Base-by-base conservation (phyloP, 2,329 filamentous ascomycete species). In the Pestalotiopsis sp. region DNA sequence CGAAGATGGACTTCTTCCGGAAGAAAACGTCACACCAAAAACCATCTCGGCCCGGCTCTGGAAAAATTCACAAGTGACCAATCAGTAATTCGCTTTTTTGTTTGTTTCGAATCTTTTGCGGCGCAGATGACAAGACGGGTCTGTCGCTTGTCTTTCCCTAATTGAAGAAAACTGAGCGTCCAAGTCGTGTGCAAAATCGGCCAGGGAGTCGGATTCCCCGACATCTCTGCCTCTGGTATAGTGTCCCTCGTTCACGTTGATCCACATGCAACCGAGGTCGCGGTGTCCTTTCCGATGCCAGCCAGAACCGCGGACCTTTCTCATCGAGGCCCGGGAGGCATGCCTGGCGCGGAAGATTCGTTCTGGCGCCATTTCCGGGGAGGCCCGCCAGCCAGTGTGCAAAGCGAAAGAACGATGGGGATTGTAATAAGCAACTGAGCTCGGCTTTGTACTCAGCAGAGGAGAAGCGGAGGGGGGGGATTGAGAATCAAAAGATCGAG, bases 1-100 rank as follows among this genome's bases (percentile, higher is more conserved):
- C 57, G 23, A 59, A 59, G 4, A 59, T 13, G 57, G 57, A 59
- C 20, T 27, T 59, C 57, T 59, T 59, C 14, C 57, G 4, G 20
- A 59, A 59, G 57, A 59, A 59, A 11, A 59, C 57, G n/a, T 59
- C 57, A 25, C n/a, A n/a, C 57, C 57, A 59, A n/a, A 27, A 17
- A 14, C 57, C 57, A 6, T 27, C 13, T 6, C 25, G 23, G 3
- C 23, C 11, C 23, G n/a, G n/a, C 14, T 59, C 57, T 14, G 57
- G 57, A 12, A 36, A 27, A 7, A 25, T 11, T 23, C 25, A 9
- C 57, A 36, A 27, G 56, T 3, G 20, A 58, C 23, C 20, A 52
- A 20, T 52, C 14, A 52, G 17, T 6, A 9, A 52, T 6, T 20
- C n/a, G 45, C 45, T 4, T n/a, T 20, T 52, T 9, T 23, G 20